Conservation (phyloP, 768 basidiomycete species). For the Leccinum uliginosum region DNA sequence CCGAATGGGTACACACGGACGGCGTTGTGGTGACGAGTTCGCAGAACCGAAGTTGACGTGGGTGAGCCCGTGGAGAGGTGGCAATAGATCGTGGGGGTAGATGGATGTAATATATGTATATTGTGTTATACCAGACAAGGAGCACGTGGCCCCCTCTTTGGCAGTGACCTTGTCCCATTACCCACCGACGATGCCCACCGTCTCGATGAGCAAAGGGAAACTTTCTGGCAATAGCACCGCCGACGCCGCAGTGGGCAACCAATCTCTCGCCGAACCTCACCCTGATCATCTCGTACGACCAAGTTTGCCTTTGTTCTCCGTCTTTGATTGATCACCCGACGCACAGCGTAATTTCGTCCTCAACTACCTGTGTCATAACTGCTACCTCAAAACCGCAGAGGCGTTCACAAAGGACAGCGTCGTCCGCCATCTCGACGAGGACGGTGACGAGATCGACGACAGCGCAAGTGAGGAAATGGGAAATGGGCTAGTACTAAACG, state of each 20-base stretch:
- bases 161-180: not conserved
- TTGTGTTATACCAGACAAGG: not conserved
- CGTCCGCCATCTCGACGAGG: constrained; percentile 58
- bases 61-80: not conserved
- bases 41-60: constrained; percentile 37
- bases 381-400: constrained; percentile 65
- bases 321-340: constrained; percentile 2
- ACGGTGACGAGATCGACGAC: constrained; percentile 57
- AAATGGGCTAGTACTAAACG: not conserved
- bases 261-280: constrained; percentile 29
- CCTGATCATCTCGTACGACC: constrained; percentile 43
- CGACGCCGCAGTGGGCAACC: constrained; percentile 14
- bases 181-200: constrained; percentile 16
- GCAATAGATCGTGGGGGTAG: not conserved
- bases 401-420: constrained; percentile 64
- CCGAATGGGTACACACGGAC: constrained; percentile 23
- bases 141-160: constrained; percentile 11
- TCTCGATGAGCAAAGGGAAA: constrained; percentile 16
- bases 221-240: constrained; percentile 3
- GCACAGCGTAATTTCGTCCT: constrained; percentile 63
- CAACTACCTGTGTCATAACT: constrained; percentile 72
- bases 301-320: not conserved
- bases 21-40: constrained; percentile 22
- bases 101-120: constrained; percentile 1
- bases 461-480: constrained; percentile 17